Evolutionary conservation across 495 filamentous ascomycete species (phyloP).

Genomic region (Aspergillus sparsus): DNA sequence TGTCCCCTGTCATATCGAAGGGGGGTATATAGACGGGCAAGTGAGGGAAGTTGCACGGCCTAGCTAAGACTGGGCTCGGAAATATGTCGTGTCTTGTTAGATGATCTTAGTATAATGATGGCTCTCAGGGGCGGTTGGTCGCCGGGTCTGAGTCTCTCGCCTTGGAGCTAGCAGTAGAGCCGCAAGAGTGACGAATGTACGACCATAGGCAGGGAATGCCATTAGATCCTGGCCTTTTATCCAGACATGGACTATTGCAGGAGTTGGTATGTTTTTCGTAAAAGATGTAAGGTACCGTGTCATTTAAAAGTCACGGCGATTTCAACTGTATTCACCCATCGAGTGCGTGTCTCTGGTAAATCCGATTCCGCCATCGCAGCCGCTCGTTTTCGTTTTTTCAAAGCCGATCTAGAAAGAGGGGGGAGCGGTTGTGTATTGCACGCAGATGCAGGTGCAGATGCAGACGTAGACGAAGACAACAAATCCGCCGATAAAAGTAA

Average conservation of each 20-base stretch:
- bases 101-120: too few species aligned
- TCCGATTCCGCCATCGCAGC: conserved; percentile 49
- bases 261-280: background rate
- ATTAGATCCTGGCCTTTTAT: background rate
- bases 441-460: background rate
- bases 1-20: background rate
- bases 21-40: background rate
- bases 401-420: conserved; percentile 22
- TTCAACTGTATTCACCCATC: conserved; percentile 68
- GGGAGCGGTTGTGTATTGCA: background rate
- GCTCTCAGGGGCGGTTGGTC: too few species aligned
- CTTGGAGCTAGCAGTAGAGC: background rate
- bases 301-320: conserved; percentile 61
- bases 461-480: background rate
- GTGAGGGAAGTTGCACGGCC: background rate
- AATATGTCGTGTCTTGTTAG: too few species aligned
- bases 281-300: conserved; percentile 19
- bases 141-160: too few species aligned
- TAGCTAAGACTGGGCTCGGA: background rate
- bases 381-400: conserved; percentile 45
- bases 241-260: background rate
- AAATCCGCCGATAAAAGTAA: background rate
- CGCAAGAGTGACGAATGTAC: background rate
- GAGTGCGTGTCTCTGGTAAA: conserved; percentile 58
- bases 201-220: background rate